phyloP scores from a whole-genome alignment of 345 rosid genomes.

The Bruguiera sexangula region DNA sequence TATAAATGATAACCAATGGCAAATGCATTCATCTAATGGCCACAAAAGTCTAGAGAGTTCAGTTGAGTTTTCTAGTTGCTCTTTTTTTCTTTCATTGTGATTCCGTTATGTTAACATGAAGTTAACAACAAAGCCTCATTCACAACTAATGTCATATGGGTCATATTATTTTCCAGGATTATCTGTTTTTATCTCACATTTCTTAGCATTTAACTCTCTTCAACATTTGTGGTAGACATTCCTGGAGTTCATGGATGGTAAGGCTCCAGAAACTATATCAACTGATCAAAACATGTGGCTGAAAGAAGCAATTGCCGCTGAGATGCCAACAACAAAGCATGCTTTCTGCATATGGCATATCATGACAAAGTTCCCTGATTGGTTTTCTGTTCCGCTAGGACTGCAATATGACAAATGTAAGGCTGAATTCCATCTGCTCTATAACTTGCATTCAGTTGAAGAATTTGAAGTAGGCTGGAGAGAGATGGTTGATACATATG shows the following conservation, averaged over 20 bases:
- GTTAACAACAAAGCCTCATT: not conserved
- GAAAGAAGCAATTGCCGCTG: slow-evolving; percentile 48
- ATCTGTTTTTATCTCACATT: not conserved
- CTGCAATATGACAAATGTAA: slow-evolving; percentile 51
- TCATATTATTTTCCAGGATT: not conserved
- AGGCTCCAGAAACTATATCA: slow-evolving; percentile 47
- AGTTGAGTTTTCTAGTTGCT: not conserved
- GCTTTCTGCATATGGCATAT: slow-evolving; percentile 55
- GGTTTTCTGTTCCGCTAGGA: slow-evolving; percentile 50
- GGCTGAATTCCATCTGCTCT: slow-evolving; percentile 44
- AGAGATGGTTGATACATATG: slow-evolving; percentile 41
- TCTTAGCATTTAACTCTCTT: not conserved
- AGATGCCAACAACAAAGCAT: slow-evolving; percentile 49
- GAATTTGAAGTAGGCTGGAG: slow-evolving; percentile 57
- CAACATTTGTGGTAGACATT: slow-evolving; percentile 38
- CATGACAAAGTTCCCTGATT: slow-evolving; percentile 47
- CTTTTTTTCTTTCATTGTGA: not conserved
- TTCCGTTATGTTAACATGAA: not conserved
- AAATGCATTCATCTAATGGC: too few species aligned
- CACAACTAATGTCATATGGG: not conserved
- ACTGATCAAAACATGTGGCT: slow-evolving; percentile 61
- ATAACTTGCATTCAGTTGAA: slow-evolving; percentile 32
- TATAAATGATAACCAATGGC: too few species aligned
- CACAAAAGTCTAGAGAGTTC: too few species aligned
- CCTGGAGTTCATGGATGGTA: slow-evolving; percentile 54